These are phyloP conservation scores for Pseudozyma thailandica DNA, from an alignment of 1,284 basidiomycete species.

Conservation along the genomic window DNA sequence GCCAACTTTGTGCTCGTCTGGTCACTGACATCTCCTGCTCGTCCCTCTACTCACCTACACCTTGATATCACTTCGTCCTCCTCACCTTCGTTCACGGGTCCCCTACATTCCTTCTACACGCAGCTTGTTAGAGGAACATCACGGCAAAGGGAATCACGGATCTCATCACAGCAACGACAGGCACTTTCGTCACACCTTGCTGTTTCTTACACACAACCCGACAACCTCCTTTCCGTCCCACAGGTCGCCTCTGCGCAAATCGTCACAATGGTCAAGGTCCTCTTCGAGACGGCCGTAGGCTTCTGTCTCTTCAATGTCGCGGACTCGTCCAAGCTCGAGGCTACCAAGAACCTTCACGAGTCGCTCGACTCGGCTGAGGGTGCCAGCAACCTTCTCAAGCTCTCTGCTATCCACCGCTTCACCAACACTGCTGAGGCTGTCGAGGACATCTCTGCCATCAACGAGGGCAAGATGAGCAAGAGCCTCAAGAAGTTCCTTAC, in stretches of 20 bases:
- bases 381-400: constrained; percentile 83
- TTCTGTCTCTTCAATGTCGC: constrained; percentile 98
- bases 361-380: constrained; percentile 91
- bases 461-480: constrained; percentile 92
- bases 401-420: constrained; percentile 95
- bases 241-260: constrained; percentile 1
- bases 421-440: constrained; percentile 96
- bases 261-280: constrained; percentile 64
- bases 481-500: constrained; percentile 91
- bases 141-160: constrained; percentile 5
- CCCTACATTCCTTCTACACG: neutral
- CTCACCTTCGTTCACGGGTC: neutral
- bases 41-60: constrained; percentile 5
- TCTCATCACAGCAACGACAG: neutral
- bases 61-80: neutral
- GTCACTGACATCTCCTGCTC: neutral
- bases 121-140: constrained; percentile 2
- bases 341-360: constrained; percentile 85
- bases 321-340: constrained; percentile 83
- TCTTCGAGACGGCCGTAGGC: constrained; percentile 72
- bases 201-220: neutral
- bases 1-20: neutral
- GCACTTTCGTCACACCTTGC: constrained; percentile 1
- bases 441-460: constrained; percentile 93
- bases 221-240: neutral